Percentiles rank a stretch among this genome's conserved stretches.
phyloP scores from a whole-genome alignment of 768 basidiomycete species.

The Mycena alexandri region DNA sequence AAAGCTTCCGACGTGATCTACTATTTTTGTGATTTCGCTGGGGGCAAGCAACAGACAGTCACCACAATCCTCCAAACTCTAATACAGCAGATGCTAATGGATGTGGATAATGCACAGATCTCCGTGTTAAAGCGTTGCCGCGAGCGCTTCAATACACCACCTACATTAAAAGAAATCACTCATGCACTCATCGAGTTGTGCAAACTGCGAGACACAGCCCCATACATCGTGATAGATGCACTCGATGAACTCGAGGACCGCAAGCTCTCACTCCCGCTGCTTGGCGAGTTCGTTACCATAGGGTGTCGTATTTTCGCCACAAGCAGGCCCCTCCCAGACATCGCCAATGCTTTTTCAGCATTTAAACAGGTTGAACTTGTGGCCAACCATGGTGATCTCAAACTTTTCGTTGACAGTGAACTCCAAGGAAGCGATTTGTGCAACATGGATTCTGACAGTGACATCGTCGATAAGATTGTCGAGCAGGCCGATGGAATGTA shows the following conservation, averaged over 20 bases:
- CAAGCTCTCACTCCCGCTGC: constrained; percentile 23
- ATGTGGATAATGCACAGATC: constrained; percentile 19
- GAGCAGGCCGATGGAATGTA: constrained; percentile 30
- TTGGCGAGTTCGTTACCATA: constrained; percentile 14
- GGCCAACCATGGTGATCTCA: constrained; percentile 22
- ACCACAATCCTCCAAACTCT: constrained; percentile 20
- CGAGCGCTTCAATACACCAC: constrained; percentile 24
- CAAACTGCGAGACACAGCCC: constrained; percentile 4
- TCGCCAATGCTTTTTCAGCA: constrained; percentile 19
- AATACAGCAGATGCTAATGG: constrained; percentile 21
- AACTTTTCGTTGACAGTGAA: constrained; percentile 24
- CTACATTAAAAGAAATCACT: constrained; percentile 18
- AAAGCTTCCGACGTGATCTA: constrained; percentile 13
- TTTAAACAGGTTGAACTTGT: constrained; percentile 22
- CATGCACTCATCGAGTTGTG: constrained; percentile 23
- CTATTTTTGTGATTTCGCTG: constrained; percentile 33
- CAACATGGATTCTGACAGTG: not conserved
- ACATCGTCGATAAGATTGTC: constrained; percentile 19
- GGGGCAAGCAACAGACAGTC: constrained; percentile 21
- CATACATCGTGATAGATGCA: constrained; percentile 28
- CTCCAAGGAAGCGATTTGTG: constrained; percentile 26
- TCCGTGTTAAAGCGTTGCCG: constrained; percentile 27
- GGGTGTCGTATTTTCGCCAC: constrained; percentile 28
- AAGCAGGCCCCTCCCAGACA: constrained; percentile 30
- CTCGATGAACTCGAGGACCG: constrained; percentile 31